phyloP scores from a whole-genome alignment of 495 filamentous ascomycete species.

The Tuber aestivum region DNA sequence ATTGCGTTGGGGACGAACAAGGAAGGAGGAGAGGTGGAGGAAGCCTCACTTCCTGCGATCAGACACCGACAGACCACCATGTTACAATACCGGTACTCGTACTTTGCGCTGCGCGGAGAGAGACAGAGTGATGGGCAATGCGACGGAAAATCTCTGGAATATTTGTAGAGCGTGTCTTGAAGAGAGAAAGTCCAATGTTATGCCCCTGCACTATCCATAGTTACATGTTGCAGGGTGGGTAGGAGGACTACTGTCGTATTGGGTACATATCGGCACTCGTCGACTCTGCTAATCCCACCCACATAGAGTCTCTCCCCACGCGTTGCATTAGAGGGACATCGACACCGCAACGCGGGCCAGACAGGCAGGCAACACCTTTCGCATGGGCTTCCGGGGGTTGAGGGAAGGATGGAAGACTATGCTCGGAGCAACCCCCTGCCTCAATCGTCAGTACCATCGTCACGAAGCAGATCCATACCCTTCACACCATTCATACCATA shows the following conservation, averaged over 20 bases:
- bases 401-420: constrained; percentile 9
- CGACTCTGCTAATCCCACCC: not conserved
- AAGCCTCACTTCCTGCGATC: not conserved
- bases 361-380: constrained; percentile 17
- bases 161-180: not conserved
- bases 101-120: not conserved
- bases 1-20: constrained; percentile 28
- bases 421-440: constrained; percentile 37
- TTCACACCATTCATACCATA: constrained; percentile 14
- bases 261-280: not conserved
- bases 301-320: not conserved
- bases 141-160: not conserved
- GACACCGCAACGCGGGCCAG: constrained; percentile 32
- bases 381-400: constrained; percentile 28
- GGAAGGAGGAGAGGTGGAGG: too few species aligned
- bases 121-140: not conserved
- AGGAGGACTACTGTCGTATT: not conserved
- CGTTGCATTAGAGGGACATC: constrained; percentile 33
- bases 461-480: constrained; percentile 35
- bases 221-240: not conserved
- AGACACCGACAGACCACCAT: not conserved
- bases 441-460: constrained; percentile 28
- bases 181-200: not conserved
- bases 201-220: not conserved
- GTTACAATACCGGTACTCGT: too few species aligned